These are phyloP conservation scores for Solidago caesia DNA, from an alignment of 129 eudicot species.

Conservation along the genomic window DNA sequence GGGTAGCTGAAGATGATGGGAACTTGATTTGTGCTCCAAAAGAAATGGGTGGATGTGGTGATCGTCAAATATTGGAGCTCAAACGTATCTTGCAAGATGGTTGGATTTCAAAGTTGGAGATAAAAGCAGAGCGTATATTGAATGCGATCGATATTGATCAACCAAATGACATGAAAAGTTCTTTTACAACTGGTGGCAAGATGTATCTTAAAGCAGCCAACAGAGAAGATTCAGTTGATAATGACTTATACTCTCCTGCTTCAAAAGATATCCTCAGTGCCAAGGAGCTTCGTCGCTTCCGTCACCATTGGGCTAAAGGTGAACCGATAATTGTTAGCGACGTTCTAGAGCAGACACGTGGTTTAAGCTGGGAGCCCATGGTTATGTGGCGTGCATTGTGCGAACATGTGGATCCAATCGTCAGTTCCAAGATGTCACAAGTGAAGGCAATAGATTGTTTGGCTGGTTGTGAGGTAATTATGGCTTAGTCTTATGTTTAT, in stretches of 20 bases:
- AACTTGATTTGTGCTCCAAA: conserved; percentile 63
- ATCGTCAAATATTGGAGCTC: conserved; percentile 49
- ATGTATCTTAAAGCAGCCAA: conserved; percentile 44
- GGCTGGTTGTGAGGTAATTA: conserved; percentile 80
- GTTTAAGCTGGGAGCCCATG: conserved; percentile 97
- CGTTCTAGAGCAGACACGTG: conserved; percentile 56
- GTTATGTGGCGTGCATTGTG: conserved; percentile 96
- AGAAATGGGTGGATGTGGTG: conserved; percentile 81
- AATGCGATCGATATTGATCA: conserved; percentile 18
- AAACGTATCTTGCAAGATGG: conserved; percentile 53
- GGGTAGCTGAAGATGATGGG: conserved; percentile 50
- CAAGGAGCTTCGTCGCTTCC: conserved; percentile 50
- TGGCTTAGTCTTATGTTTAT: background rate
- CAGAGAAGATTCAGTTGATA: conserved; percentile 56
- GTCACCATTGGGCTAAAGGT: conserved; percentile 76
- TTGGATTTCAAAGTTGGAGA: conserved; percentile 53
- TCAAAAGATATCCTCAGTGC: conserved; percentile 33
- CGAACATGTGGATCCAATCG: conserved; percentile 45
- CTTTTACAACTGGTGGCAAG: conserved; percentile 22
- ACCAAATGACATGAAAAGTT: conserved; percentile 11
- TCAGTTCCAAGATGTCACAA: conserved; percentile 52
- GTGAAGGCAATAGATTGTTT: conserved; percentile 91
- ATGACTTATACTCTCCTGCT: conserved; percentile 63
- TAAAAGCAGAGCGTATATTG: conserved; percentile 46
- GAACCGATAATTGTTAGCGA: conserved; percentile 79